phyloP scores from a whole-genome alignment of 805 yeast genomes.

The Candida yuanshanica region DNA sequence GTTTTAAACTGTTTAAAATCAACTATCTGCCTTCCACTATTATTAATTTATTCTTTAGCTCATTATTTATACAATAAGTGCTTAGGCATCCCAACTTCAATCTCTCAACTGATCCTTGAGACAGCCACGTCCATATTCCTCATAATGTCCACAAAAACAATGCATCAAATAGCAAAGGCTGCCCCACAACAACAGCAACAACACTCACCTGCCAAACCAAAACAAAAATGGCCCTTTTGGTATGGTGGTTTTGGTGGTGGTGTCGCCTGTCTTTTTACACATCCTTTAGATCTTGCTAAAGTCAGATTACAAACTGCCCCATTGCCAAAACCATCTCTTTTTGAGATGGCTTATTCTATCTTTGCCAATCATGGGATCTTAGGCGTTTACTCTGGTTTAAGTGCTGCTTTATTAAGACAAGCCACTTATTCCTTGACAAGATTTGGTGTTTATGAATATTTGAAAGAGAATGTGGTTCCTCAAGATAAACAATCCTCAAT shows the following conservation, averaged over 20 bases:
- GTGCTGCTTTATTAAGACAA: constrained; percentile 79
- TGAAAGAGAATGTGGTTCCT: constrained; percentile 52
- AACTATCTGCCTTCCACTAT: too few species aligned
- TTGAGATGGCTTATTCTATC: constrained; percentile 56
- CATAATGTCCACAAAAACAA: constrained; percentile 2
- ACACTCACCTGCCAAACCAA: constrained; percentile 7
- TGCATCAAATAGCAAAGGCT: background rate
- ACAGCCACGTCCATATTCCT: background rate
- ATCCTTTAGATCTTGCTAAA: constrained; percentile 83
- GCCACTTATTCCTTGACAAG: constrained; percentile 84
- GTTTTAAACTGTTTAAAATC: too few species aligned
- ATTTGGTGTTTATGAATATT: constrained; percentile 77
- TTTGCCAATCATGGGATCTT: constrained; percentile 57
- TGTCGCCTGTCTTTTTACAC: constrained; percentile 63
- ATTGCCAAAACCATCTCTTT: constrained; percentile 56
- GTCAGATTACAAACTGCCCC: constrained; percentile 80
- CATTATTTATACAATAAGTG: too few species aligned
- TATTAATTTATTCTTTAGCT: too few species aligned
- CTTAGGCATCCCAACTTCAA: background rate
- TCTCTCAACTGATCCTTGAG: background rate
- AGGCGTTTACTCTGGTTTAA: constrained; percentile 74
- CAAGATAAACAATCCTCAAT: constrained; percentile 47
- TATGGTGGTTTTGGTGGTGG: constrained; percentile 67
- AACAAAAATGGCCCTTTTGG: constrained; percentile 44
- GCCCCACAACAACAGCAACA: constrained; percentile 1